Evolutionary conservation across 73 alveolate species (phyloP).

Genomic region (Paramecium octaurelia): DNA sequence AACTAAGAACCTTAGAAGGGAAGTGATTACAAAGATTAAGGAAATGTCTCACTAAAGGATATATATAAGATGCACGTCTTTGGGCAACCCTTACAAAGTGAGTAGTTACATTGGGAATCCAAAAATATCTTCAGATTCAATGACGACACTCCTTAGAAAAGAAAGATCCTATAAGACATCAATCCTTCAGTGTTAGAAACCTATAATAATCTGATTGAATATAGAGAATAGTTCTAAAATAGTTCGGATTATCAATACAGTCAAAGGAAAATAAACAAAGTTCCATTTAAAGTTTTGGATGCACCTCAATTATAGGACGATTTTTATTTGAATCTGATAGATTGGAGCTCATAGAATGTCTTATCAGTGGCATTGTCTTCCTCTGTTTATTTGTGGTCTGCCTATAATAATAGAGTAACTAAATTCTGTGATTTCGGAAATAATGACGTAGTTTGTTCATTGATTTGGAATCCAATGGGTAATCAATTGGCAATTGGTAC

Average conservation of each 20-base stretch:
- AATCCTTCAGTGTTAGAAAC: background rate
- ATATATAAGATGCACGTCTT: slow-evolving; percentile 45
- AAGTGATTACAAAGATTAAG: slow-evolving; percentile 3
- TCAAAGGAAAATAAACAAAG: slow-evolving; percentile 91
- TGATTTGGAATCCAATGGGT: slow-evolving; percentile 65
- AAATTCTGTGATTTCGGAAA: slow-evolving; percentile 66
- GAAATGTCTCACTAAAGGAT: slow-evolving; percentile 1
- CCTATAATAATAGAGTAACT: slow-evolving; percentile 64
- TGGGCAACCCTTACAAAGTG: background rate
- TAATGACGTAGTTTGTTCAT: slow-evolving; percentile 51
- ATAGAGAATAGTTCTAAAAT: background rate
- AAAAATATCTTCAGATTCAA: background rate
- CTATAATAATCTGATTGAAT: background rate
- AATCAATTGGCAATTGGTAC: slow-evolving; percentile 67
- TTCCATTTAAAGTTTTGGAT: slow-evolving; percentile 98
- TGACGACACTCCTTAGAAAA: background rate
- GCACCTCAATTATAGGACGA: slow-evolving; percentile 98
- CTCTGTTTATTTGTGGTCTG: slow-evolving; percentile 82
- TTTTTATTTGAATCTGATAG: slow-evolving; percentile 96
- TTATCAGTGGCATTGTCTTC: slow-evolving; percentile 89
- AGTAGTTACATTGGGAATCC: slow-evolving; percentile 27
- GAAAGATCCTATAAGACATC: background rate
- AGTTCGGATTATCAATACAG: background rate
- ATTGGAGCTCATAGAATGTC: slow-evolving; percentile 91
- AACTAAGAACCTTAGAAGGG: background rate